These are phyloP conservation scores for Pythium phragmitis DNA, from an alignment of 352 stramenopile genomes.

Conservation along the genomic window DNA sequence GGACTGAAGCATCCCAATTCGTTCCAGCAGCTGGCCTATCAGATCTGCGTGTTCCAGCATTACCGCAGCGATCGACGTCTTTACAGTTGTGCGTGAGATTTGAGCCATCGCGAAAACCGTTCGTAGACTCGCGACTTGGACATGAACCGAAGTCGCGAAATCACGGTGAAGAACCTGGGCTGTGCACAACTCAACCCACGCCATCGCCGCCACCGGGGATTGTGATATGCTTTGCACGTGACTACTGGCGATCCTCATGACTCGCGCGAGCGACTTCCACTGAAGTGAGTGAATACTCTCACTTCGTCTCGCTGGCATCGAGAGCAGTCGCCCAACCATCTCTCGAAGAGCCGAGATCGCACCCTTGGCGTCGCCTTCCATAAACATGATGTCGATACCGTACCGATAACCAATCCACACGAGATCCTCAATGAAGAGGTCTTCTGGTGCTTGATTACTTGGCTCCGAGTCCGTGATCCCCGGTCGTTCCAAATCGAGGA, in stretches of 20 bases:
- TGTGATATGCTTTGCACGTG: conserved; percentile 7
- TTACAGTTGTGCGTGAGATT: not conserved
- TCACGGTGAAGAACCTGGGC: not conserved
- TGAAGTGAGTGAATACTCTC: not conserved
- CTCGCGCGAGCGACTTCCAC: conserved; percentile 12
- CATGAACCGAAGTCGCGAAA: not conserved
- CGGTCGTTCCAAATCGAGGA: conserved; percentile 9
- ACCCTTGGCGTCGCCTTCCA: not conserved
- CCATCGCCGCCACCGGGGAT: not conserved
- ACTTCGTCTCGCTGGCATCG: not conserved
- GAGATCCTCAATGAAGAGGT: conserved; percentile 9
- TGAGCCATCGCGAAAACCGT: conserved; percentile 8
- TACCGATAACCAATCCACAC: conserved; percentile 22
- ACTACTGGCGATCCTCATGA: conserved; percentile 20
- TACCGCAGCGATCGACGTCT: not conserved
- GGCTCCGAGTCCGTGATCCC: not conserved
- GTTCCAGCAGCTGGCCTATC: conserved; percentile 9
- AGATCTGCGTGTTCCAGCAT: not conserved
- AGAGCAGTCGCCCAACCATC: conserved; percentile 19
- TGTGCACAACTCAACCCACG: conserved; percentile 19
- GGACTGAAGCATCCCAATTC: conserved; percentile 23
- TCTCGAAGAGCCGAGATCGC: conserved; percentile 16
- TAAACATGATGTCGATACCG: conserved; percentile 19
- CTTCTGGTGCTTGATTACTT: not conserved
- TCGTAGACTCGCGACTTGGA: conserved; percentile 13